Evolutionary conservation across 202 grass and related monocot genomes (phyloP).

Genomic region (Cymbopogon flexuosus): DNA sequence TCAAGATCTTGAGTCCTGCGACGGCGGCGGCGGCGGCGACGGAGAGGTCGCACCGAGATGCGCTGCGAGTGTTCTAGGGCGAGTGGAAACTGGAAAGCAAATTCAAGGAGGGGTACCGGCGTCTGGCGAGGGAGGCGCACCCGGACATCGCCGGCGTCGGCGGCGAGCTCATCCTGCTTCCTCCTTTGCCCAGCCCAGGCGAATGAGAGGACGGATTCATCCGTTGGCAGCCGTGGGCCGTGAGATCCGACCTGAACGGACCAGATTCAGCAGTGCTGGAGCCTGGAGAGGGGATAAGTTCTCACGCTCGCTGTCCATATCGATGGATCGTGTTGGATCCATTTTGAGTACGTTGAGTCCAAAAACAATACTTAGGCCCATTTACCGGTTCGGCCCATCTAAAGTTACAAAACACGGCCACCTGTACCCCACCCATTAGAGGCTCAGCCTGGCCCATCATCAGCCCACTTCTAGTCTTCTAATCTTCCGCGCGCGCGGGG

Average conservation of each 20-base stretch:
- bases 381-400: not conserved
- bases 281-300: too few relatives aligned
- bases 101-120: not conserved
- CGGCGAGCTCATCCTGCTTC: not conserved
- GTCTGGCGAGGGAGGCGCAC: not conserved
- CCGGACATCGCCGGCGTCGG: not conserved
- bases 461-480: not conserved
- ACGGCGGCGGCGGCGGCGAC: conserved; percentile 1
- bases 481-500: too few relatives aligned
- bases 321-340: not conserved
- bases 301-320: too few relatives aligned
- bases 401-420: not conserved
- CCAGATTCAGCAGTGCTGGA: not conserved
- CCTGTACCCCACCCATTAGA: not conserved
- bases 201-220: not conserved
- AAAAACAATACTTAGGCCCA: too few relatives aligned
- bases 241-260: not conserved
- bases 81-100: not conserved
- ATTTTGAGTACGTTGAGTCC: not conserved
- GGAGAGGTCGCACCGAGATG: not conserved
- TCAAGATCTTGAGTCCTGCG: too few relatives aligned
- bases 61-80: not conserved
- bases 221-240: not conserved
- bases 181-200: too few relatives aligned
- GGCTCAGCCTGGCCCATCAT: not conserved